Conservation (phyloP, 257 asterid species). For the Solanum chiquidenum region DNA sequence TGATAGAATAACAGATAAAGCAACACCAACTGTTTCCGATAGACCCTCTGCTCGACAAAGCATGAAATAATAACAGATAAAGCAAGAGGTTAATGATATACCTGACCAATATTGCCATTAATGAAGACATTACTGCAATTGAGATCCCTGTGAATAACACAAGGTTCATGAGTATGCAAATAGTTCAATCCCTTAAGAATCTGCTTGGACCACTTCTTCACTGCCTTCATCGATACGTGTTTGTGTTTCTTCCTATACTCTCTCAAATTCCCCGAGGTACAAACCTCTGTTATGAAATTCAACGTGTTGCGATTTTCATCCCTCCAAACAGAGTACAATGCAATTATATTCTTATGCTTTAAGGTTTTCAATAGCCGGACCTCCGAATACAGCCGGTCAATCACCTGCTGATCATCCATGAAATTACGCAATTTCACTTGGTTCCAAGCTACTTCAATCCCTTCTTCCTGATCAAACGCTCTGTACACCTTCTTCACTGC, state of each 20-base stretch:
- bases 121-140: conserved; percentile 79
- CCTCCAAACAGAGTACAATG: conserved; percentile 57
- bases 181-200: conserved; percentile 70
- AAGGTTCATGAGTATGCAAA: conserved; percentile 68
- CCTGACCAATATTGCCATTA: conserved; percentile 84
- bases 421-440: conserved; percentile 58
- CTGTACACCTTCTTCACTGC: conserved; percentile 75
- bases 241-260: conserved; percentile 68
- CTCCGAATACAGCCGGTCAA: conserved; percentile 50
- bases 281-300: conserved; percentile 78
- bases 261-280: conserved; percentile 78
- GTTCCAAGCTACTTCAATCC: conserved; percentile 92
- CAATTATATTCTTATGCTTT: conserved; percentile 43
- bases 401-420: conserved; percentile 34
- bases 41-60: neutral
- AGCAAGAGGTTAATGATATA: neutral
- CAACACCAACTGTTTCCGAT: neutral
- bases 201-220: conserved; percentile 79
- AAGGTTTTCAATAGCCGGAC: conserved; percentile 42
- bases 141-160: conserved; percentile 72
- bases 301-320: conserved; percentile 43
- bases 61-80: neutral
- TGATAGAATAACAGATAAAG: neutral
- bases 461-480: conserved; percentile 84
- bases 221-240: conserved; percentile 58